These are phyloP conservation scores for Neurospora sp. DNA, from an alignment of 495 filamentous ascomycete species.

Conservation along the genomic window DNA sequence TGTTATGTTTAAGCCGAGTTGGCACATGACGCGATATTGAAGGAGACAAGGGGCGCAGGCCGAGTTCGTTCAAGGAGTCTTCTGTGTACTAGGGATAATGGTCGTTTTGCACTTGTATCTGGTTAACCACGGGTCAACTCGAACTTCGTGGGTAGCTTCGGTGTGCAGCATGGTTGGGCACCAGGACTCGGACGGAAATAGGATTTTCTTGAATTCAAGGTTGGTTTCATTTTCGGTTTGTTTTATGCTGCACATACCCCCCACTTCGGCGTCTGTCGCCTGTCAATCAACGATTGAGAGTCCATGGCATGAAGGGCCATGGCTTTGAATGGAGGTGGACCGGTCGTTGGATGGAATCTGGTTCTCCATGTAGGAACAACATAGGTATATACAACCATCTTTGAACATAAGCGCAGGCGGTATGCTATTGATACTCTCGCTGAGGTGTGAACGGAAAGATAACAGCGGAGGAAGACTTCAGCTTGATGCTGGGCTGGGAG, in stretches of 20 bases:
- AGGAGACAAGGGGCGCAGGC: neutral
- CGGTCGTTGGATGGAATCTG: slow-evolving; percentile 6
- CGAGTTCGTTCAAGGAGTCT: neutral
- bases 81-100: neutral
- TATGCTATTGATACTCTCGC: neutral
- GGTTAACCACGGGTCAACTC: neutral
- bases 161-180: neutral
- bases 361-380: slow-evolving; percentile 4
- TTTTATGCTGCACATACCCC: slow-evolving; percentile 16
- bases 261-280: slow-evolving; percentile 6
- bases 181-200: neutral
- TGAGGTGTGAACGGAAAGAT: neutral
- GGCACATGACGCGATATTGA: neutral
- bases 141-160: neutral
- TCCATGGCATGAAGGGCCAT: neutral
- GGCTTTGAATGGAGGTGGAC: slow-evolving; percentile 5
- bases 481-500: neutral
- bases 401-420: neutral
- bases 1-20: neutral
- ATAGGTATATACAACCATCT: slow-evolving; percentile 8
- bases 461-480: neutral
- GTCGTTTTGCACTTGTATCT: neutral
- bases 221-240: slow-evolving; percentile 7
- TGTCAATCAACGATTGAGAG: slow-evolving; percentile 2
- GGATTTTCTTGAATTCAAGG: slow-evolving; percentile 1